phyloP scores from a whole-genome alignment of 176 grass and related monocot species.

The Puya raimondii region DNA sequence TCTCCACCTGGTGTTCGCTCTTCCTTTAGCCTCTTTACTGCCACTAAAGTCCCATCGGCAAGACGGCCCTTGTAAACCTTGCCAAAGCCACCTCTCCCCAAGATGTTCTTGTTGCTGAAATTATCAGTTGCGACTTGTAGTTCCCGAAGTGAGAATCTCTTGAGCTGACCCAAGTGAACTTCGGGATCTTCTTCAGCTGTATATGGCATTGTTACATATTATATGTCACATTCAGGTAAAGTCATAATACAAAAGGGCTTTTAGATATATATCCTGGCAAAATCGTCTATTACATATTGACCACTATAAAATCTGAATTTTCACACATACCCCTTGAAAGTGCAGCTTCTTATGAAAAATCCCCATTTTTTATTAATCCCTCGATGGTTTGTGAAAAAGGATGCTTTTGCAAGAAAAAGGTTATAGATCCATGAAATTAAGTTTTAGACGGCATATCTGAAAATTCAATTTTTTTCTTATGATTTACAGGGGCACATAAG shows the following conservation, averaged over 20 bases:
- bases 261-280: not conserved
- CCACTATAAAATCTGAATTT: no score
- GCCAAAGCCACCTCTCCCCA: constrained; percentile 87
- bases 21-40: constrained; percentile 70
- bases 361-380: no score
- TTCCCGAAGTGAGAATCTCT: constrained; percentile 71
- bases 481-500: no score
- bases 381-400: no score
- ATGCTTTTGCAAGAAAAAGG: no score
- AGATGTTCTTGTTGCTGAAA: constrained; percentile 71
- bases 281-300: not conserved
- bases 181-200: constrained; percentile 90
- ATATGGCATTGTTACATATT: constrained; percentile 1
- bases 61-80: constrained; percentile 81
- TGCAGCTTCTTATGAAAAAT: not conserved
- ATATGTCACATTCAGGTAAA: not conserved
- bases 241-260: not conserved
- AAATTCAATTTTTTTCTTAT: no score
- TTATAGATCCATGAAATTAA: no score
- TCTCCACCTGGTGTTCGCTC: constrained; percentile 63
- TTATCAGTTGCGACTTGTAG: constrained; percentile 82
- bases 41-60: constrained; percentile 61
- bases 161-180: constrained; percentile 87
- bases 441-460: no score
- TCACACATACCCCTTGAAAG: no score